Base-by-base conservation (phyloP, 768 basidiomycete species). In the Agaricus sinodeliciosus region DNA sequence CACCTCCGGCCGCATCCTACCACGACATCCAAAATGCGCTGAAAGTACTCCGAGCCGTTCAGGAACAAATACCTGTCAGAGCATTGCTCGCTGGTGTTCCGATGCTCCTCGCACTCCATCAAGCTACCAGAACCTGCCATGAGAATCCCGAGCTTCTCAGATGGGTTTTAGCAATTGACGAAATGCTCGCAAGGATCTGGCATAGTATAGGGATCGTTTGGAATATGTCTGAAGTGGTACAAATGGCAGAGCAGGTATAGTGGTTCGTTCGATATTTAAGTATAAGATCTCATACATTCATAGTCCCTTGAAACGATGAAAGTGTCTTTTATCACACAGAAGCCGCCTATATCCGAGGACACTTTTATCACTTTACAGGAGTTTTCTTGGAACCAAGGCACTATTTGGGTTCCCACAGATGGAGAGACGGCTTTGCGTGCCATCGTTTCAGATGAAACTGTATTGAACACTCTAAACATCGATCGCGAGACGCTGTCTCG, bases 81-180 rank as follows among this genome's bases (percentile, higher is more conserved):
- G 87, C 83, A 2, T 60, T 95, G 37, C 68, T 93, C 15, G 81
- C 83, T 2, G 89, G 91, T 18, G 68, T 90, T 31, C 93, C 94
- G 4, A 93, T 96, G 90, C 67, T 96, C 25, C 63, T 90, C n/a
- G 83, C 88, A 1, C 65, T 95, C 46, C 80, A 89, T 51, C 65
- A 60, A 6, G 79, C 79, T 9, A 69, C 78, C 3, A 72, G 72
- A 31, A 59, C 72, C 25, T 71, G 72, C n/a, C 70, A 73, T 15
- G 61, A 62, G 9, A 66, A 69, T 28, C 72, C 79, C 55, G 49
- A 62, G 42, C 65, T 66, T 62, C 25, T 68, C 18, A 71, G 71
- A 57, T 80, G 81, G 55, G 69, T 73, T 22, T 70, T 66, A 51
- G 77, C 76, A 3, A 74, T 93, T 37, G 81, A 77, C 56, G 84